Conservation (phyloP, 2,329 filamentous ascomycete species). For the Sordariomycetes sp. region DNA sequence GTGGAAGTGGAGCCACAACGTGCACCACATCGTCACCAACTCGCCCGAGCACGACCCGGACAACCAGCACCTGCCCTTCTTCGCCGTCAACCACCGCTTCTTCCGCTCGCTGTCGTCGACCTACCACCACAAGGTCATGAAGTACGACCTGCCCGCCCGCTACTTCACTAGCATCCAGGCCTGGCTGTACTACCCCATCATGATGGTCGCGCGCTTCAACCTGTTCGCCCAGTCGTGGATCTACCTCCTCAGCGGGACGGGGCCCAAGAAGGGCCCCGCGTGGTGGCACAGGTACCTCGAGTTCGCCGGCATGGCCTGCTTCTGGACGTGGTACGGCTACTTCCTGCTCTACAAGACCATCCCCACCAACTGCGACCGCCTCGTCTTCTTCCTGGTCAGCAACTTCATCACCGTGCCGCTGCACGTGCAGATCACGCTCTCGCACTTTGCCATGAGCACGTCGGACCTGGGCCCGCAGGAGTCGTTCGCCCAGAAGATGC, state of each 20-base stretch:
- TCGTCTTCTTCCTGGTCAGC: constrained; percentile 68
- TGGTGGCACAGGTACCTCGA: constrained; percentile 82
- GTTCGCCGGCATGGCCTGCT: constrained; percentile 63
- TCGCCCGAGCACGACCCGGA: constrained; percentile 92
- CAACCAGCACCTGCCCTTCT: constrained; percentile 83
- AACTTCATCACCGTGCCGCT: constrained; percentile 73
- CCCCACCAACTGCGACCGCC: constrained; percentile 56
- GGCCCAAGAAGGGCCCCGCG: constrained; percentile 63
- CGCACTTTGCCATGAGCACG: constrained; percentile 90
- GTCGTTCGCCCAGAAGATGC: constrained; percentile 82
- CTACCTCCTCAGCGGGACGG: constrained; percentile 59
- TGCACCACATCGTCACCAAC: constrained; percentile 95
- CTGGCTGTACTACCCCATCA: constrained; percentile 73
- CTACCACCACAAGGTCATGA: constrained; percentile 74
- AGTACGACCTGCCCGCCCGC: constrained; percentile 65
- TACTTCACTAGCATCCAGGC: constrained; percentile 63
- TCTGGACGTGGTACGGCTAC: constrained; percentile 84
- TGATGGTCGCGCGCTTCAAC: constrained; percentile 78
- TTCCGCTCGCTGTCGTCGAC: constrained; percentile 63
- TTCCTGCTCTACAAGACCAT: constrained; percentile 64
- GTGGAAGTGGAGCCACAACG: constrained; percentile 97
- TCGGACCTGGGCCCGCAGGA: constrained; percentile 73
- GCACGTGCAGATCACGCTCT: constrained; percentile 83
- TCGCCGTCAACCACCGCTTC: constrained; percentile 76
- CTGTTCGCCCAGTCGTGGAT: constrained; percentile 75